These are phyloP conservation scores for Lachancea sp. DNA, from an alignment of 805 yeast species.

Conservation along the genomic window DNA sequence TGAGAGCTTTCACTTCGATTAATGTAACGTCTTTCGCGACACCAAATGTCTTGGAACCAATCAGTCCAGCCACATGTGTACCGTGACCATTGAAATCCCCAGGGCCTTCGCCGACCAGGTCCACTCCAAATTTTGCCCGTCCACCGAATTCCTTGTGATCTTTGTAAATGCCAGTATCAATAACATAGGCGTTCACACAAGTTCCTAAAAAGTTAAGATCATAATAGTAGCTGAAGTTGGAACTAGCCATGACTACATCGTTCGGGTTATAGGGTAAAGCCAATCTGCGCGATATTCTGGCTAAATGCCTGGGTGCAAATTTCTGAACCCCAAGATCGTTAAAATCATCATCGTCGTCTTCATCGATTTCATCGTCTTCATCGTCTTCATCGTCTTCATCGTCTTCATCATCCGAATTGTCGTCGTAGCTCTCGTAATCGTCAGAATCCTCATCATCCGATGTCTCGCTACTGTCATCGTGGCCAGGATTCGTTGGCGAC, in stretches of 20 bases:
- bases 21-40: constrained; percentile 66
- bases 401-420: constrained; percentile 24
- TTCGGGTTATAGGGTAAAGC: constrained; percentile 29
- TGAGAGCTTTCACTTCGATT: constrained; percentile 70
- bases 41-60: constrained; percentile 75
- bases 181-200: constrained; percentile 64
- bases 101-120: constrained; percentile 52
- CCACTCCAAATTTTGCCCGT: constrained; percentile 52
- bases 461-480: not conserved
- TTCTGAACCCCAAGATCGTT: constrained; percentile 27
- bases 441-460: constrained; percentile 1
- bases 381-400: constrained; percentile 9
- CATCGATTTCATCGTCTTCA: constrained; percentile 12
- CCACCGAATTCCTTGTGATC: constrained; percentile 59
- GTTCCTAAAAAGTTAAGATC: constrained; percentile 44
- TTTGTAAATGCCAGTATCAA: constrained; percentile 75
- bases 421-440: constrained; percentile 10
- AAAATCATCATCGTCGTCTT: constrained; percentile 6
- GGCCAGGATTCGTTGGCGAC: constrained; percentile 7
- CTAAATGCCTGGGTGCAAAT: constrained; percentile 62
- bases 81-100: constrained; percentile 84
- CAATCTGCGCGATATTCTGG: constrained; percentile 49
- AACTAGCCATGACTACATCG: constrained; percentile 17
- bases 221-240: constrained; percentile 40
- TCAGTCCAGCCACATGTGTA: constrained; percentile 86